Evolutionary conservation across 768 basidiomycete genomes (phyloP).

Genomic region (Lactifluus piperatus): DNA sequence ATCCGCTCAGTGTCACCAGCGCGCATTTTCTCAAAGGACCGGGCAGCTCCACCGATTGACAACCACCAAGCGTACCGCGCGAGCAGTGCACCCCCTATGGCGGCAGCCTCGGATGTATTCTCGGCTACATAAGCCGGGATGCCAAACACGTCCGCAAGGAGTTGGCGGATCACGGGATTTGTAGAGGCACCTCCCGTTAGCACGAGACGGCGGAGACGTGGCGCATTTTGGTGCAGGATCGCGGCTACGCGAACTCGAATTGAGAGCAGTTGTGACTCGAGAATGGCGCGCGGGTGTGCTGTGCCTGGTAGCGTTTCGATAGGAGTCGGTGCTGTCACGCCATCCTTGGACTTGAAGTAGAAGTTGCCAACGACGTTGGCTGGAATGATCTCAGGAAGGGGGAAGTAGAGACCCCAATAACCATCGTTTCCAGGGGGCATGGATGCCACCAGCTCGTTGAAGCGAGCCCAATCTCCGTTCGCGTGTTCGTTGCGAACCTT

Average conservation of each 20-base stretch:
- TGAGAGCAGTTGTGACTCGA: slow-evolving; percentile 80
- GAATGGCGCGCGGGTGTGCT: slow-evolving; percentile 63
- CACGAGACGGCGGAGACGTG: slow-evolving; percentile 56
- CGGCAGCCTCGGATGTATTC: slow-evolving; percentile 52
- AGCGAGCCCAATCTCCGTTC: slow-evolving; percentile 52
- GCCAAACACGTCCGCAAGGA: slow-evolving; percentile 71
- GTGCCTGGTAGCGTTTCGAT: slow-evolving; percentile 32
- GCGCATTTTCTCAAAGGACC: slow-evolving; percentile 59
- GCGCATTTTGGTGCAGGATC: slow-evolving; percentile 51
- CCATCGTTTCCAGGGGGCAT: slow-evolving; percentile 52
- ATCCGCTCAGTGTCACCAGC: slow-evolving; percentile 41
- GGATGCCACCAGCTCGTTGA: slow-evolving; percentile 54
- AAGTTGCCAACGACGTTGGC: slow-evolving; percentile 64
- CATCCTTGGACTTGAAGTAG: slow-evolving; percentile 40
- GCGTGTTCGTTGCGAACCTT: slow-evolving; percentile 62
- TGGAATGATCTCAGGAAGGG: slow-evolving; percentile 82
- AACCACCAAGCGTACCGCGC: slow-evolving; percentile 67
- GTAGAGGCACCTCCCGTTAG: slow-evolving; percentile 73
- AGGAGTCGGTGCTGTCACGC: slow-evolving; percentile 11
- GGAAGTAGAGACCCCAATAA: slow-evolving; percentile 68
- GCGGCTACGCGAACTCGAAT: slow-evolving; percentile 63
- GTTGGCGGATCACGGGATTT: slow-evolving; percentile 62
- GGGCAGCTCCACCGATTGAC: slow-evolving; percentile 30
- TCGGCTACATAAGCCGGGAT: slow-evolving; percentile 64
- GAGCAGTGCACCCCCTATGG: slow-evolving; percentile 61